A percentile compares a stretch with the other conserved stretches of the same genome.
Evolutionary conservation across 1,139 yeast genomes (phyloP).

Genomic region (Ogataea hybrid): DNA sequence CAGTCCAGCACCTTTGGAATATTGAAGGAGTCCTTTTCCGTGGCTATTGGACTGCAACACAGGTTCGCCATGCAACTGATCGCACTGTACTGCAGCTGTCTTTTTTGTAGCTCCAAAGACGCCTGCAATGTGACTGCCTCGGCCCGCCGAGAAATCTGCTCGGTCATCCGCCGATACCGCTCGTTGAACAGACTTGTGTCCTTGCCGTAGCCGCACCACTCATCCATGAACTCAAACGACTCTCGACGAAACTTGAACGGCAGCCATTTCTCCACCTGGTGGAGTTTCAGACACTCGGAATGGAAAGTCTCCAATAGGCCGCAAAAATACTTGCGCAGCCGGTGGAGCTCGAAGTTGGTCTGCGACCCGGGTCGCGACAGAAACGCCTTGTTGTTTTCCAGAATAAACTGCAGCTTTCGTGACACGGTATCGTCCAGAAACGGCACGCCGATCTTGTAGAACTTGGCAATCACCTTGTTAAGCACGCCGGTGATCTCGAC

Average conservation of each 20-base stretch:
- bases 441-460: slow-evolving; percentile 49
- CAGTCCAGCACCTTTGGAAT: slow-evolving; percentile 67
- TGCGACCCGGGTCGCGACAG: slow-evolving; percentile 61
- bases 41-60: slow-evolving; percentile 63
- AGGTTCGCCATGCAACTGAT: slow-evolving; percentile 82
- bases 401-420: slow-evolving; percentile 57
- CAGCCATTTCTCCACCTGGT: slow-evolving; percentile 51
- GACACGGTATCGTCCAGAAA: slow-evolving; percentile 71
- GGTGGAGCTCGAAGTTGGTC: slow-evolving; percentile 67
- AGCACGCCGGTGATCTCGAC: slow-evolving; percentile 79
- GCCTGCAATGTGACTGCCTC: slow-evolving; percentile 62
- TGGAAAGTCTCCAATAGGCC: slow-evolving; percentile 72
- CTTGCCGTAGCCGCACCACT: slow-evolving; percentile 94
- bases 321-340: slow-evolving; percentile 76
- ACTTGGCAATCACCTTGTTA: slow-evolving; percentile 65
- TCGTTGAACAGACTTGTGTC: slow-evolving; percentile 58
- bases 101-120: slow-evolving; percentile 78
- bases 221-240: slow-evolving; percentile 77
- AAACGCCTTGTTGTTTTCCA: slow-evolving; percentile 65
- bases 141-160: slow-evolving; percentile 41
- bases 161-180: slow-evolving; percentile 63
- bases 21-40: slow-evolving; percentile 62
- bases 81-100: slow-evolving; percentile 68
- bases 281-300: slow-evolving; percentile 26
- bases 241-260: slow-evolving; percentile 86